Evolutionary conservation across 164 flowering plant genomes (phyloP).

Genomic region (Platanus orientalis): DNA sequence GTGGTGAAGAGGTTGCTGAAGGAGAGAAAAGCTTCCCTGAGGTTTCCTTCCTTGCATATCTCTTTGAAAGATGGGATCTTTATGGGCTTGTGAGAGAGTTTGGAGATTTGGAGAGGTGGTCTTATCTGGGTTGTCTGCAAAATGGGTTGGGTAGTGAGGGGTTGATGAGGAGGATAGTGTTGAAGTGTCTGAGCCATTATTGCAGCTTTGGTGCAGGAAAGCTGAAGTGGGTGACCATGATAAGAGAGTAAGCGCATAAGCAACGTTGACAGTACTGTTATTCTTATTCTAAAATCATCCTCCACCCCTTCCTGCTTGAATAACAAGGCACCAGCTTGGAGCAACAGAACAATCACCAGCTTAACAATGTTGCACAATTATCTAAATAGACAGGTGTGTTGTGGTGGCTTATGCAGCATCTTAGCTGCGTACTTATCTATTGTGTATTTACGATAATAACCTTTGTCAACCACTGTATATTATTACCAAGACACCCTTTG

Average conservation of each 20-base stretch:
- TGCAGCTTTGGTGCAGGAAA: conserved; percentile 12
- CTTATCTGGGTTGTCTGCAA: conserved; percentile 16
- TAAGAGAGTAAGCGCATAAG: conserved; percentile 12
- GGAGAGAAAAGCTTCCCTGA: conserved; percentile 44
- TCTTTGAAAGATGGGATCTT: conserved; percentile 23
- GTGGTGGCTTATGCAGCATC: too few species aligned
- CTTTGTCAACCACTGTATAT: too few species aligned
- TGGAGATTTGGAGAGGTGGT: conserved; percentile 17
- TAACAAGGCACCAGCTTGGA: too few species aligned
- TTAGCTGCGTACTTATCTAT: too few species aligned
- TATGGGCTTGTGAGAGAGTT: conserved; percentile 17
- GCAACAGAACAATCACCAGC: too few species aligned
- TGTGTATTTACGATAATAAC: too few species aligned
- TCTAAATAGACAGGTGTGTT: too few species aligned
- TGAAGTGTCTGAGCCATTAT: conserved; percentile 20
- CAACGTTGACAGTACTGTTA: neutral
- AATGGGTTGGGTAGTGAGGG: conserved; percentile 1
- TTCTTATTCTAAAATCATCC: too few species aligned
- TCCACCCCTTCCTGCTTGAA: too few species aligned
- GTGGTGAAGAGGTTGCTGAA: conserved; percentile 16
- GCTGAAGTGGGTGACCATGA: conserved; percentile 4
- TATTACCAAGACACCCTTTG: too few species aligned
- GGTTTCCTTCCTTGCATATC: conserved; percentile 32
- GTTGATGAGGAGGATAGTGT: conserved; percentile 6
- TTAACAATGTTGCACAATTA: too few species aligned